Percentiles rank a stretch among this genome's conserved stretches.
phyloP scores from a whole-genome alignment of 2,329 filamentous ascomycete species.

The Zalaria sp. region DNA sequence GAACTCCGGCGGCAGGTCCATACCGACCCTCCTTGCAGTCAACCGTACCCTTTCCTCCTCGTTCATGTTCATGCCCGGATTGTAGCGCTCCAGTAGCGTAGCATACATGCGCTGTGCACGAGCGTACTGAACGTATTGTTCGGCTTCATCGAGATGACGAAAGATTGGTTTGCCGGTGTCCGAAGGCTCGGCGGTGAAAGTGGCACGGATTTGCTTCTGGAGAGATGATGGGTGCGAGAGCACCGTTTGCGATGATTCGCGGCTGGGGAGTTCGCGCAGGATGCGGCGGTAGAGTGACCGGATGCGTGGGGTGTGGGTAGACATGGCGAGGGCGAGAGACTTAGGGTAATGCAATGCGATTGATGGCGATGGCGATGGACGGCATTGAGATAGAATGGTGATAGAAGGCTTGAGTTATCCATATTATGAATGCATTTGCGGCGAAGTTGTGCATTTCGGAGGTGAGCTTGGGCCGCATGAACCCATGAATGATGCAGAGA shows the following conservation, averaged over 20 bases:
- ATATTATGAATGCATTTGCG: not conserved
- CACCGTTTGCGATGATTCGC: conserved; percentile 38
- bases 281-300: conserved; percentile 78
- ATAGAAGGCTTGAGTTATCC: no score
- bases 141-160: conserved; percentile 38
- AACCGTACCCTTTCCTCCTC: conserved; percentile 71
- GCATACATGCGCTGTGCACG: conserved; percentile 75
- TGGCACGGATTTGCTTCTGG: conserved; percentile 52
- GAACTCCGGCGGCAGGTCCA: conserved; percentile 66
- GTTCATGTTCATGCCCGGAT: conserved; percentile 79
- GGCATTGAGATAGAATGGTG: no score
- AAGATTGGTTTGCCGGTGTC: conserved; percentile 1
- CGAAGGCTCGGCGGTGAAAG: conserved; percentile 33
- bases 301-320: conserved; percentile 29
- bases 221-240: conserved; percentile 49
- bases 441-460: not conserved
- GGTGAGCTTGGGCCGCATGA: not conserved
- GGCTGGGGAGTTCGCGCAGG: conserved; percentile 75
- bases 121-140: conserved; percentile 69
- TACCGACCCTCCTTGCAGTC: conserved; percentile 75
- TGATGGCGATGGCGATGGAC: no score
- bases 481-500: no score
- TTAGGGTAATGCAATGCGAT: no score
- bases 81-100: conserved; percentile 77
- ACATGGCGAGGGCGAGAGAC: conserved; percentile 13